Base-by-base conservation (phyloP, 345 rosid species). In the Ceriops tagal region DNA sequence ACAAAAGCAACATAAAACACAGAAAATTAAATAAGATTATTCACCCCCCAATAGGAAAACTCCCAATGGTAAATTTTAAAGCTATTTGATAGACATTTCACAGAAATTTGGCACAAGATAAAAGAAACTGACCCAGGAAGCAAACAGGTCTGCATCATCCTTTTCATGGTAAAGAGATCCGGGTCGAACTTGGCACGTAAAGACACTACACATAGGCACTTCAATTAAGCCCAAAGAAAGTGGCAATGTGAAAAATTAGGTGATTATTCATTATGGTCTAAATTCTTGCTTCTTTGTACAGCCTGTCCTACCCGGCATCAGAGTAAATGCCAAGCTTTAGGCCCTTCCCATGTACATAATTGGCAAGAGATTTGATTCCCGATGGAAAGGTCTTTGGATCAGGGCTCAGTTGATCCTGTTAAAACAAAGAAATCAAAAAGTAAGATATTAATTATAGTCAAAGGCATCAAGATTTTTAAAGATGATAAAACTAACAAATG, bases 291-390 rank as follows among this genome's bases (percentile, higher is more conserved):
- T 75, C 65, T 65, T 61, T 62, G 21, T 28, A 53, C 61, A 34
- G 62, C 65, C 67, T 68, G 76, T 81, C 96, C 49, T 87, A 95
- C 99, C 99, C 99, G 59, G 99, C 99, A 87, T 92, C 97, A 22
- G 97, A 92, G 80, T 95, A 95, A 68, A 95, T 88, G 71, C 99
- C 99, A 72, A 95, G 99, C 86, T 90, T 95, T 62, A 95, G 96
- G 78, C 92, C 96, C 77, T 83, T 85, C 52, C 68, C 83, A 64
- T 95, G 99, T 69, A 92, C 56, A 74, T 92, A 88, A 82, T 95
- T 93, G 71, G 96, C 89, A 68, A 95, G 87, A 76, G 83, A 73
- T 83, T 88, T 89, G 62, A 95, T 86, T 79, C 99, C 97, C 5
- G 93, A 95, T 58, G 97, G 93, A 73, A 95, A 95, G 31, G 90